Evolutionary conservation across 2,329 filamentous ascomycete genomes (phyloP).

Genomic region (Lachnellula arida): DNA sequence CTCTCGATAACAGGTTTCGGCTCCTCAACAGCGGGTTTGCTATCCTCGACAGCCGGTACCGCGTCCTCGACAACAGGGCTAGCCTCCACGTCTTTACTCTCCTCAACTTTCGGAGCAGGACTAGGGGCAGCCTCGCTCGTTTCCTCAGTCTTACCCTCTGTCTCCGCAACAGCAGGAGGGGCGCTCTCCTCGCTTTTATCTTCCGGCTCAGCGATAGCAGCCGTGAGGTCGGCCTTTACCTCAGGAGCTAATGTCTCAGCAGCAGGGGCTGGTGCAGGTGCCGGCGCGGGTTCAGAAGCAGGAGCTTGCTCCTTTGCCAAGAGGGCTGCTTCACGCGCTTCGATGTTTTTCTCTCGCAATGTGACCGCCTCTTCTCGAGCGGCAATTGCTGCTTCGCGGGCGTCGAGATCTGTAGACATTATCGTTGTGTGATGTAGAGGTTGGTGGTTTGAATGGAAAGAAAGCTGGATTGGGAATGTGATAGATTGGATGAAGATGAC

Average conservation of each 20-base stretch:
- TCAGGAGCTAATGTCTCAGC: background rate
- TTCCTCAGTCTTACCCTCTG: background rate
- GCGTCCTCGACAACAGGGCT: background rate
- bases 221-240: background rate
- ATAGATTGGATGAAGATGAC: background rate
- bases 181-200: background rate
- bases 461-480: background rate
- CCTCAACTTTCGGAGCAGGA: background rate
- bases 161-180: too few relatives aligned
- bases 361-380: conserved; percentile 4
- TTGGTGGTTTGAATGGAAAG: background rate
- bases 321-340: conserved; percentile 6
- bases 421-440: background rate
- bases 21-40: background rate
- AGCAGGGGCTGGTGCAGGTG: background rate
- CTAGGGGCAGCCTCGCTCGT: background rate
- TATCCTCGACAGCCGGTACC: background rate
- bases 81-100: background rate
- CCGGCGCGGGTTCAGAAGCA: background rate
- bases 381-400: conserved; percentile 6
- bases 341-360: background rate
- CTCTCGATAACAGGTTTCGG: background rate
- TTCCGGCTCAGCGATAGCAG: background rate
- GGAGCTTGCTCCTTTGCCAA: background rate
- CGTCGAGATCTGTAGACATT: conserved; percentile 11